Evolutionary conservation across 1,284 basidiomycete species (phyloP).

Genomic region (Ceratobasidium sp.): DNA sequence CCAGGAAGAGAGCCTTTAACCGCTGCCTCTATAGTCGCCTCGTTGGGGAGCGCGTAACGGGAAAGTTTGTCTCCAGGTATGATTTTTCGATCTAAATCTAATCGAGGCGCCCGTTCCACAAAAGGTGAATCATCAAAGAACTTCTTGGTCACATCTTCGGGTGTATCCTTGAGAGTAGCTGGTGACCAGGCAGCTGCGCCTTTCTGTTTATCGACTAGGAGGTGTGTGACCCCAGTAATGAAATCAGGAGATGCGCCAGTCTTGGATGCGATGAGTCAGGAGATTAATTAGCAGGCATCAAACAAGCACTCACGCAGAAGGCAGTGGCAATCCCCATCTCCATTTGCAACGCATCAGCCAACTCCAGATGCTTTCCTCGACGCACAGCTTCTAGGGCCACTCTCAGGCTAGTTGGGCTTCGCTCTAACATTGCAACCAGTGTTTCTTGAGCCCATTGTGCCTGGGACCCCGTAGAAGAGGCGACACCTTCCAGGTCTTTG

Average conservation of each 20-base stretch:
- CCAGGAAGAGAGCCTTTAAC: slow-evolving; percentile 62
- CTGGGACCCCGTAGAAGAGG: slow-evolving; percentile 54
- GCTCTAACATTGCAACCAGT: slow-evolving; percentile 63
- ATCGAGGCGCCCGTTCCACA: slow-evolving; percentile 57
- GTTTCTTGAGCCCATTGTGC: slow-evolving; percentile 79
- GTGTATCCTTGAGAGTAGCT: slow-evolving; percentile 62
- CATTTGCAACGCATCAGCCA: slow-evolving; percentile 76
- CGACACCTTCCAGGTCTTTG: slow-evolving; percentile 59
- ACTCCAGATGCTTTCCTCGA: slow-evolving; percentile 64
- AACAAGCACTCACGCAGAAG: slow-evolving; percentile 67
- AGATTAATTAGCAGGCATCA: slow-evolving; percentile 19
- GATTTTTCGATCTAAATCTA: slow-evolving; percentile 51
- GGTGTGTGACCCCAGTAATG: slow-evolving; percentile 73
- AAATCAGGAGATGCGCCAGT: slow-evolving; percentile 81
- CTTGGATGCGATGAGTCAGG: slow-evolving; percentile 51
- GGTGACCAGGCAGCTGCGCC: slow-evolving; percentile 71
- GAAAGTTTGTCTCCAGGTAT: slow-evolving; percentile 2
- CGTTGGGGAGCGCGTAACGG: slow-evolving; percentile 69
- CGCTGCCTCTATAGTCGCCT: slow-evolving; percentile 65
- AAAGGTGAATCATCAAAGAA: slow-evolving; percentile 67
- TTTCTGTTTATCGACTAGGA: slow-evolving; percentile 69
- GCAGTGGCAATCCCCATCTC: slow-evolving; percentile 80
- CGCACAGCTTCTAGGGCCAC: slow-evolving; percentile 81
- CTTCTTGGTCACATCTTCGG: slow-evolving; percentile 58
- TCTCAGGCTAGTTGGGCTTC: slow-evolving; percentile 89